Base-by-base conservation (phyloP, 2,329 filamentous ascomycete genomes). In the Arthroderma sp. region DNA sequence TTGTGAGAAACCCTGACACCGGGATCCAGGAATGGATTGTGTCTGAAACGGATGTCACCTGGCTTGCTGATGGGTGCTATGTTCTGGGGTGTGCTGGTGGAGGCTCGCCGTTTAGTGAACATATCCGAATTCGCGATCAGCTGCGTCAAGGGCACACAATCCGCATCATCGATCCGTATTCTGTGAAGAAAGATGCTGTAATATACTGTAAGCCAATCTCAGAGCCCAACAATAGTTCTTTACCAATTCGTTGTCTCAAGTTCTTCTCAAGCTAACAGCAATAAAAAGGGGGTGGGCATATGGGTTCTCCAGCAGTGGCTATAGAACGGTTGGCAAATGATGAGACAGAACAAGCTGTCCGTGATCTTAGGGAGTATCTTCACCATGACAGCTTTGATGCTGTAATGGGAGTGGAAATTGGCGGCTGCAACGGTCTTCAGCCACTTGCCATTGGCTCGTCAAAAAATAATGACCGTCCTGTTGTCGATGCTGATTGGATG, bases 371-470 rank as follows among this genome's bases (percentile, higher is more conserved):
- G 67, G 76, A 78, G 52, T 76, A 78, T 28, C 71, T 77, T n/a
- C 59, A 63, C 52, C 70, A 73, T 38, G 66, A 68, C 15, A 65
- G 66, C 0, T 76, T 79, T 21, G 79, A 81, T 19, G 79, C 81
- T 38, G 78, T 85, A 60, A 80, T 86, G 60, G 76, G 80, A 0
- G 67, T 85, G 9, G 83, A 86, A 63, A 83, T 86, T 56, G 84
- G 84, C n/a, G 83, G 84, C 5, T 78, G 77, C 3, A 86, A 86
- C 61, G 82, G 83, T 0, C 71, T 85, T 7, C 77, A 81, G 61
- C 77, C 78, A 7, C 71, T 84, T 68, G 73, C 82, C 2, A 68
- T 83, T 3, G 81, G 81, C 4, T 77, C 79, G 0, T 77, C 76
- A 55, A 70, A 71, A 0, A 76, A 78, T 60, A 77, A 82, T 66